Evolutionary conservation across 78 protist species (phyloP), one percentile per base, ranked within the genome.

Genomic region (Bodo saltans): DNA sequence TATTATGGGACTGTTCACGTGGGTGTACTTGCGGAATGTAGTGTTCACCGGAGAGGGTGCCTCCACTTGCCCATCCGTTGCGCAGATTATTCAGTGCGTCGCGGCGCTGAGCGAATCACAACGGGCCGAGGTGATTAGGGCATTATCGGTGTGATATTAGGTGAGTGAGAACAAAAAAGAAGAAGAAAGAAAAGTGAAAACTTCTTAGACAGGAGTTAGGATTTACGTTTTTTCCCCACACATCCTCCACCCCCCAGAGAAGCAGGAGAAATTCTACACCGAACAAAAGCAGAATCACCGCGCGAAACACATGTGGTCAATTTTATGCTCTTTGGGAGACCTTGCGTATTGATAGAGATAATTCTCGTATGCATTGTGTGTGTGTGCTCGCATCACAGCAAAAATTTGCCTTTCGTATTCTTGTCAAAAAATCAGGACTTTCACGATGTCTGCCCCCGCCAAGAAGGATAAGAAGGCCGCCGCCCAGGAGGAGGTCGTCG

Each of bases 1-100:
- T 74, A 79, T 93, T 68, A 95, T 93, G 96, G 96, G 88, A 1
- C 37, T 87, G 38, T 95, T 95, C 38, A 74, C 85, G 37, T 88
- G 73, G 38, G 91, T 91, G 17, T 95, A 93, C 82, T 42, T 84
- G 80, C 0, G 8, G 26, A 83, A 85, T 3, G 91, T 94, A 17
- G 26, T 88, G 47, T 0, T 0, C 33, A 76, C 8, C 3, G 28
- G 35, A 17, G 41, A 68, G 26, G 84, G 71, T 23, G 32, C 33
- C 25, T 79, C 42, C 32, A 34, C 84, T 8, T 72, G 71, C 21
- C 8, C 42, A 1, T 23, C 41, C 27, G 1, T 40, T 70, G 0
- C 53, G 35, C 11, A 3, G 67, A 26, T 17, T 25, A 8, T 53
- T n/a, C 71, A 11, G 3, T 68, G 2, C n/a, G 11, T 68, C 25